Evolutionary conservation across 2,329 filamentous ascomycete species (phyloP).

Genomic region (Colletotrichum sp.): DNA sequence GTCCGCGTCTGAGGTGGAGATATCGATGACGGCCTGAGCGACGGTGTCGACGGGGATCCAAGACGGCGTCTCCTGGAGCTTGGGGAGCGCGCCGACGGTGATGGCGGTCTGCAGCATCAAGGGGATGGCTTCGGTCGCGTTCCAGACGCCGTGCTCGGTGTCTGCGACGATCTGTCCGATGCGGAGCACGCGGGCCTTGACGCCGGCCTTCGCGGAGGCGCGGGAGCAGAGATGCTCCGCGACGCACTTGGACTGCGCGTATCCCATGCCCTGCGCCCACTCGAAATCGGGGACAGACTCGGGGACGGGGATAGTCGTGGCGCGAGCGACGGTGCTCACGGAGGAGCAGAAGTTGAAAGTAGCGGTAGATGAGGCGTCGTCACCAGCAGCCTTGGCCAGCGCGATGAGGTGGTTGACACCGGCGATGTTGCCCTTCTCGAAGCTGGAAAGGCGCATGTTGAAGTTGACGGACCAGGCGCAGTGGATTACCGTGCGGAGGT

Average conservation of each 20-base stretch:
- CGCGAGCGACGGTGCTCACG: slow-evolving; percentile 45
- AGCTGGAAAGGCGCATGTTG: slow-evolving; percentile 54
- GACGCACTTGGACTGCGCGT: slow-evolving; percentile 46
- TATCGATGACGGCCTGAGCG: slow-evolving; percentile 43
- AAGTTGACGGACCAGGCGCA: slow-evolving; percentile 63
- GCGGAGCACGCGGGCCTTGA: slow-evolving; percentile 42
- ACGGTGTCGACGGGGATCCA: slow-evolving; percentile 54
- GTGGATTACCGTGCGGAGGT: slow-evolving; percentile 52
- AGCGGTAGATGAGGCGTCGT: slow-evolving; percentile 16
- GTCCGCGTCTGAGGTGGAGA: slow-evolving; percentile 32
- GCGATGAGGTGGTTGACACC: slow-evolving; percentile 48
- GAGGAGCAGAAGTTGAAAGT: slow-evolving; percentile 57
- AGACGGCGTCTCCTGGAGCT: slow-evolving; percentile 46
- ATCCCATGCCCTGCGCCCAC: slow-evolving; percentile 47
- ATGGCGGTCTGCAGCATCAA: slow-evolving; percentile 52
- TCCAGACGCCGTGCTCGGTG: slow-evolving; percentile 53
- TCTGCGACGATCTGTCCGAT: slow-evolving; percentile 59
- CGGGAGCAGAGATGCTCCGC: slow-evolving; percentile 40
- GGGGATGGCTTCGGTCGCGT: slow-evolving; percentile 55
- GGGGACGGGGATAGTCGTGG: slow-evolving; percentile 30
- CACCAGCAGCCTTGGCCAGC: slow-evolving; percentile 29
- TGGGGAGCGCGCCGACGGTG: slow-evolving; percentile 48
- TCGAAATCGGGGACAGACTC: slow-evolving; percentile 39
- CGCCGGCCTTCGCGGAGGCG: slow-evolving; percentile 33
- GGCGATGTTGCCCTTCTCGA: slow-evolving; percentile 51